Conservation (phyloP, 495 filamentous ascomycete genomes). For the Tirmania nivea region DNA sequence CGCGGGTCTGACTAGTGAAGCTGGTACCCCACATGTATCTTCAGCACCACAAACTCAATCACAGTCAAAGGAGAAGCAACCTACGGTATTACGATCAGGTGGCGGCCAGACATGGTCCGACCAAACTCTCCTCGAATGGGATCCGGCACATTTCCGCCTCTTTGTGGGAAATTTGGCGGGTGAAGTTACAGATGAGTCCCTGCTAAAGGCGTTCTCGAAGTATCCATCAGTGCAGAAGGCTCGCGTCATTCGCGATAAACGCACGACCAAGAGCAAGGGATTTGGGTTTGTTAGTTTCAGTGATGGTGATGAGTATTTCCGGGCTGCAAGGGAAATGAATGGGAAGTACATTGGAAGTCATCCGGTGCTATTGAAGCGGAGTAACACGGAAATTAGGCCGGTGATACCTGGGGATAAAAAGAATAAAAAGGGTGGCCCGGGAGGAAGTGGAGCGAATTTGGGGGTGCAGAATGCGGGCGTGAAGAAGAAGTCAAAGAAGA, state of each 20-base stretch:
- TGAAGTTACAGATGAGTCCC: slow-evolving; percentile 87
- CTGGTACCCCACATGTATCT: not conserved
- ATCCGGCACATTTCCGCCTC: slow-evolving; percentile 79
- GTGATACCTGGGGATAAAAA: slow-evolving; percentile 18
- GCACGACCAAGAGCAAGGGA: slow-evolving; percentile 82
- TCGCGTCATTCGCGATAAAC: slow-evolving; percentile 86
- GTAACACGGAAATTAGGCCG: slow-evolving; percentile 74
- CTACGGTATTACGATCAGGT: slow-evolving; percentile 65
- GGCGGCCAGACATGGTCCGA: slow-evolving; percentile 85
- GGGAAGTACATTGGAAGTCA: slow-evolving; percentile 98
- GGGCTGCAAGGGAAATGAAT: slow-evolving; percentile 90
- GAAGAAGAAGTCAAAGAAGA: slow-evolving; percentile 11
- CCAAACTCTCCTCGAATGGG: slow-evolving; percentile 73
- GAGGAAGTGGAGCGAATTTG: not conserved
- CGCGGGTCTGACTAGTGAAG: not conserved
- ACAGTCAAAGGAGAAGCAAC: slow-evolving; percentile 24
- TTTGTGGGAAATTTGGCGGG: slow-evolving; percentile 97
- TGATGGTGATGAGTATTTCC: slow-evolving; percentile 87
- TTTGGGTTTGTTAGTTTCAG: slow-evolving; percentile 94
- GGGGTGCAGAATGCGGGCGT: not conserved
- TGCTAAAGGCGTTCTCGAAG: slow-evolving; percentile 77
- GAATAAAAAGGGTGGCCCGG: not conserved
- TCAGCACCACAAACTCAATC: not conserved
- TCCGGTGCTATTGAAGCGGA: slow-evolving; percentile 64
- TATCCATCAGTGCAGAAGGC: slow-evolving; percentile 81